Conservation (phyloP, 345 rosid genomes). For the rapeseed (Brassica napus) region DNA sequence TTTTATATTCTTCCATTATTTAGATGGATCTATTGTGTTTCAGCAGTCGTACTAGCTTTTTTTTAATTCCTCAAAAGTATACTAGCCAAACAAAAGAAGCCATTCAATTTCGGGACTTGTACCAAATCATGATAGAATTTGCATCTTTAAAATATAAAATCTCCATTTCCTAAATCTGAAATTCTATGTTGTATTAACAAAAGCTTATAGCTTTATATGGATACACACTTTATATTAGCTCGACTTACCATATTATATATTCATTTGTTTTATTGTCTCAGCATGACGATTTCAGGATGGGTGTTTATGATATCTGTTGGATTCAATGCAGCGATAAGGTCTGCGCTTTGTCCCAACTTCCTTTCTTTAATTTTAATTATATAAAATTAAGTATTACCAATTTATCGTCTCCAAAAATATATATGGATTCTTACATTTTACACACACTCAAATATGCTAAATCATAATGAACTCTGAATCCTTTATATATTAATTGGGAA, state of each 20-base stretch:
- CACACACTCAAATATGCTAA: neutral
- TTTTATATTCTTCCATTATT: neutral
- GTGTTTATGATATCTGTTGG: slow-evolving; percentile 70
- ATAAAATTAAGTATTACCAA: neutral
- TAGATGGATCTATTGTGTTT: neutral
- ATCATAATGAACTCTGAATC: neutral
- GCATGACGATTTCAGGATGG: slow-evolving; percentile 60
- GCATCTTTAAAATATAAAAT: neutral
- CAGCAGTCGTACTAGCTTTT: neutral
- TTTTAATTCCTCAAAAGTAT: neutral
- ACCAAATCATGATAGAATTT: slow-evolving; percentile 22
- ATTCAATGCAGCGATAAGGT: slow-evolving; percentile 71
- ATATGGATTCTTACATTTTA: neutral
- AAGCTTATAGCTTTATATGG: neutral
- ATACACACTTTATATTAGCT: neutral
- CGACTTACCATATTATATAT: neutral
- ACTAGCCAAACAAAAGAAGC: slow-evolving; percentile 13
- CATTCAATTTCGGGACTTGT: slow-evolving; percentile 7
- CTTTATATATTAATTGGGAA: too few species aligned
- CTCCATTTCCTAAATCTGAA: neutral
- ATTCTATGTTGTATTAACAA: neutral
- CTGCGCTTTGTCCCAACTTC: neutral
- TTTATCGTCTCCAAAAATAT: neutral
- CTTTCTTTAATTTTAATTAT: neutral
- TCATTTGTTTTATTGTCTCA: slow-evolving; percentile 27